These are phyloP conservation scores for Discostella stelligera DNA, from an alignment of 352 stramenopile genomes.

Conservation along the genomic window DNA sequence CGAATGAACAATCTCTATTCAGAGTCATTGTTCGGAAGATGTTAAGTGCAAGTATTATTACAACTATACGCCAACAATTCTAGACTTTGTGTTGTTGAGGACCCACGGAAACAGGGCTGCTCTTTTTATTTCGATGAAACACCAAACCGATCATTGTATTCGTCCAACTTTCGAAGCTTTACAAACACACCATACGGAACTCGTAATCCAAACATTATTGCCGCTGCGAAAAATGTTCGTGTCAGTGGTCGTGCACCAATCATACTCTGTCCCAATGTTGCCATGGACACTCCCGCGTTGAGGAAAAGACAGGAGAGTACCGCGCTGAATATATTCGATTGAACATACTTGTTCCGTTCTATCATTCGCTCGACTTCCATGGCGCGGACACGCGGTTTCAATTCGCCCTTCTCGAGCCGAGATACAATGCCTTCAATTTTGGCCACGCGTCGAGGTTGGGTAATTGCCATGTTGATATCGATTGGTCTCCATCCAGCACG, in stretches of 20 bases:
- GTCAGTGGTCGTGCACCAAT: slow-evolving; percentile 39
- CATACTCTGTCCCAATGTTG: slow-evolving; percentile 56
- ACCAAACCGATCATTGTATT: slow-evolving; percentile 77
- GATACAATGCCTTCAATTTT: slow-evolving; percentile 79
- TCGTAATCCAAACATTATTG: slow-evolving; percentile 55
- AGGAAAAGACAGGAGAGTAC: slow-evolving; percentile 72
- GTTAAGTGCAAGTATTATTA: not conserved
- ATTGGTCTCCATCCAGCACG: slow-evolving; percentile 76
- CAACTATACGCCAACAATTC: not conserved
- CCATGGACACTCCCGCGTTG: slow-evolving; percentile 62
- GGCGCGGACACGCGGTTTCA: slow-evolving; percentile 85
- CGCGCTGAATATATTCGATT: slow-evolving; percentile 77
- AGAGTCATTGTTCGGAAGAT: not conserved
- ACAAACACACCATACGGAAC: slow-evolving; percentile 71
- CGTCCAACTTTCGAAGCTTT: slow-evolving; percentile 68
- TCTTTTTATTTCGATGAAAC: slow-evolving; percentile 36
- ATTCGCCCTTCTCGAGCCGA: slow-evolving; percentile 84
- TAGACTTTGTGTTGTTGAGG: not conserved
- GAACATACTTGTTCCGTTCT: slow-evolving; percentile 81
- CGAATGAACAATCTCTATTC: not conserved
- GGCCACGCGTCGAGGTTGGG: slow-evolving; percentile 78
- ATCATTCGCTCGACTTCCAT: slow-evolving; percentile 84
- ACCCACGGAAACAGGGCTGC: not conserved
- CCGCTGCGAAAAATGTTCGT: slow-evolving; percentile 53
- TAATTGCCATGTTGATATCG: slow-evolving; percentile 84